These are phyloP conservation scores for Scleroderma citrinum DNA, from an alignment of 768 basidiomycete genomes.

Conservation along the genomic window DNA sequence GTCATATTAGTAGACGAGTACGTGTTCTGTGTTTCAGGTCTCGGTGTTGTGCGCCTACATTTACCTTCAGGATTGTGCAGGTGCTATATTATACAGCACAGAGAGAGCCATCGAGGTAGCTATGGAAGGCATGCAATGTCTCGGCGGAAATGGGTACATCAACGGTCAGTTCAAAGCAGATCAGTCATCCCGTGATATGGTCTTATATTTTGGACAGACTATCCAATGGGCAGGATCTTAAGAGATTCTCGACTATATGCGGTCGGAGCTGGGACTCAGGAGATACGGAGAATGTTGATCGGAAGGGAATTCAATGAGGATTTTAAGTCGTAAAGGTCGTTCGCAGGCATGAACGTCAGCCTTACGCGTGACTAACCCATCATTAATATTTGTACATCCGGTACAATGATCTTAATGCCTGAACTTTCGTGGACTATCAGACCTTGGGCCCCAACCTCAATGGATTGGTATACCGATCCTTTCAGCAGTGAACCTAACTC, in stretches of 20 bases:
- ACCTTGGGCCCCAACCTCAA: too few relatives aligned
- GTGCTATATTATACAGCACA: conserved; percentile 89
- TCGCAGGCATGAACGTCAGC: not conserved
- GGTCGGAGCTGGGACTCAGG: conserved; percentile 96
- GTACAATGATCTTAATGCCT: not conserved
- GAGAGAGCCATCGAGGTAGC: conserved; percentile 90
- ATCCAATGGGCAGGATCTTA: conserved; percentile 81
- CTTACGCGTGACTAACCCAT: too few relatives aligned
- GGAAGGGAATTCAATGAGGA: conserved; percentile 88
- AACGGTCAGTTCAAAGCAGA: conserved; percentile 51
- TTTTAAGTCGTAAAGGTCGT: conserved; percentile 27
- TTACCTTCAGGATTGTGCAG: conserved; percentile 80
- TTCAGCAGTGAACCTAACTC: too few relatives aligned
- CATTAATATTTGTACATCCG: not conserved
- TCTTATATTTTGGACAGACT: conserved; percentile 47
- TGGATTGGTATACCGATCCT: too few relatives aligned
- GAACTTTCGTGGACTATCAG: too few relatives aligned
- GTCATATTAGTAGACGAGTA: conserved; percentile 72
- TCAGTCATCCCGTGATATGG: not conserved
- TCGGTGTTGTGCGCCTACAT: conserved; percentile 1
- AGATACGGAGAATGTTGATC: conserved; percentile 91
- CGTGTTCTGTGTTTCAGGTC: conserved; percentile 19
- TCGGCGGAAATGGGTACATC: conserved; percentile 95
- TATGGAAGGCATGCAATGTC: conserved; percentile 86
- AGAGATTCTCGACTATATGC: conserved; percentile 86